Evolutionary conservation across 2,329 filamentous ascomycete genomes (phyloP).

Genomic region (Uncinocarpus reesii): DNA sequence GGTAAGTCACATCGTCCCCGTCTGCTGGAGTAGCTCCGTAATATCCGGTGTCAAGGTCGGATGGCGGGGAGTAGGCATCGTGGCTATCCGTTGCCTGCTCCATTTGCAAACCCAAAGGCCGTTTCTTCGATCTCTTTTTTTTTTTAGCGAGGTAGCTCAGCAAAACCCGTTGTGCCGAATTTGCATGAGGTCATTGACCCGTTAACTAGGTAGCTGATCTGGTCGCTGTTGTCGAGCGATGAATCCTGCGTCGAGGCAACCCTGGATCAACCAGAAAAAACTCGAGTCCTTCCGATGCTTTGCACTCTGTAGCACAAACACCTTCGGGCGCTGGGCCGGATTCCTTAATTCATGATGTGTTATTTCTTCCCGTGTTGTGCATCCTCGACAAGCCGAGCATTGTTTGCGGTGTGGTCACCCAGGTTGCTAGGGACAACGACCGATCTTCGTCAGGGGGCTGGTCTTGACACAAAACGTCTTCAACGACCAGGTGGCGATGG

Average conservation of each 20-base stretch:
- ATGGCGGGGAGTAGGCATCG: not conserved
- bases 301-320: conserved; percentile 1
- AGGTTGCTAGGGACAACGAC: conserved; percentile 14
- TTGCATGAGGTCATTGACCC: conserved; percentile 10
- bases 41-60: not conserved
- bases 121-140: not conserved
- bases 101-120: not conserved
- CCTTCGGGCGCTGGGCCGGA: too few species aligned
- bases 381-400: not conserved
- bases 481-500: not conserved
- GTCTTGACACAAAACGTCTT: not conserved
- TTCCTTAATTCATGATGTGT: not conserved
- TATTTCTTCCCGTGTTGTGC: not conserved
- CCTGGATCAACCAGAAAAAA: not conserved
- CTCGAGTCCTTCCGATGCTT: conserved; percentile 1
- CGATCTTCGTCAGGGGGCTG: not conserved
- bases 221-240: not conserved
- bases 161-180: not conserved
- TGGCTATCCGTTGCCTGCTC: not conserved
- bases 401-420: conserved; percentile 7
- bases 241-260: not conserved
- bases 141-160: not conserved
- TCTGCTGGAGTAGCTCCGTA: not conserved
- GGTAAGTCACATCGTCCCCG: not conserved
- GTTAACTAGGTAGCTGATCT: not conserved